Evolutionary conservation across 2,329 filamentous ascomycete species (phyloP).

Genomic region (Magnaporthiopsis rhizophila): DNA sequence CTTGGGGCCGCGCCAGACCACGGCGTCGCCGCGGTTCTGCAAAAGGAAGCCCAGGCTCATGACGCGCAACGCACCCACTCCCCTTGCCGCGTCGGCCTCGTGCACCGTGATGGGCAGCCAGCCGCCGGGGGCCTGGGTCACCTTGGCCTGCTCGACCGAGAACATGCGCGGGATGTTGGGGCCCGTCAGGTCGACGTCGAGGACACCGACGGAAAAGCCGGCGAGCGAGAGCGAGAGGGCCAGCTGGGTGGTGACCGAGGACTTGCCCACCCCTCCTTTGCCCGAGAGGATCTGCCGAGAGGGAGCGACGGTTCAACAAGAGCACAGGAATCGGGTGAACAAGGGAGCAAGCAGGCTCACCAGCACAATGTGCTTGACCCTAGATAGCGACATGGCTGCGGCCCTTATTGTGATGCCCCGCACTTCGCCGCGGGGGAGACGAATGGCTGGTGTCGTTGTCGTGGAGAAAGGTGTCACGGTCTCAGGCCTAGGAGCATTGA

Average conservation of each 20-base stretch:
- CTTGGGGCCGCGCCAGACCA: conserved; percentile 96
- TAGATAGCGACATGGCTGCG: conserved; percentile 53
- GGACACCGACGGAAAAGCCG: conserved; percentile 84
- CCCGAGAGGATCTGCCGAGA: conserved; percentile 66
- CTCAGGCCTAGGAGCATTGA: too few relatives aligned
- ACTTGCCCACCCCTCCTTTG: conserved; percentile 97
- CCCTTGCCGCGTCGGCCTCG: conserved; percentile 39
- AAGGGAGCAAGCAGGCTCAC: conserved; percentile 24
- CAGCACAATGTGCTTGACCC: conserved; percentile 70
- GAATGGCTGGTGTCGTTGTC: too few relatives aligned
- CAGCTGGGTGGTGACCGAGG: conserved; percentile 92
- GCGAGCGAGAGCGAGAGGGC: conserved; percentile 80
- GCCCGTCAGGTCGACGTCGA: conserved; percentile 93
- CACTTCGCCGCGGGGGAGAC: too few relatives aligned
- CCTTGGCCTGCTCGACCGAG: conserved; percentile 79
- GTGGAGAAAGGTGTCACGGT: too few relatives aligned
- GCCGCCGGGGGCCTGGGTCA: conserved; percentile 82
- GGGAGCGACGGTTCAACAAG: conserved; percentile 7
- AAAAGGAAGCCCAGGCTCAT: conserved; percentile 94
- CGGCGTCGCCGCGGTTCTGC: conserved; percentile 73
- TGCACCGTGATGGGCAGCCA: conserved; percentile 90
- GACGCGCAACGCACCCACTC: conserved; percentile 61
- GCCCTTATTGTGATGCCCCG: too few relatives aligned
- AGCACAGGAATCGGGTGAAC: not conserved
- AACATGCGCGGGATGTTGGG: conserved; percentile 95